A percentile compares a stretch with the other conserved stretches of the same genome.
These are phyloP conservation scores for Lomentospora prolificans DNA, from an alignment of 2,329 filamentous ascomycete genomes.

Conservation along the genomic window DNA sequence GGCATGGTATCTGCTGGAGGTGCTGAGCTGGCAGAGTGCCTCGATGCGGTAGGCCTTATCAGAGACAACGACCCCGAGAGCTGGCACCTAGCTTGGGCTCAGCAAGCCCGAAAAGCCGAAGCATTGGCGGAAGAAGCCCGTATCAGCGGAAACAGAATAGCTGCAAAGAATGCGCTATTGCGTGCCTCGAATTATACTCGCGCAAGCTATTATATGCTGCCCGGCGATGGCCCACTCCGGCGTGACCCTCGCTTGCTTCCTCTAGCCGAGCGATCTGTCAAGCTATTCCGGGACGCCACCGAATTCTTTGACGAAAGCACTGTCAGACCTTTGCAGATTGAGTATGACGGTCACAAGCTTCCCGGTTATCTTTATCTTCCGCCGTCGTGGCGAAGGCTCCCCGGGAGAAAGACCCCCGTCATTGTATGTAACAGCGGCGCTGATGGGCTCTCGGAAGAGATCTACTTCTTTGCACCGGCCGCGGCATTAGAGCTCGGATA, in stretches of 20 bases:
- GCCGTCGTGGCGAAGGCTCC: constrained; percentile 10
- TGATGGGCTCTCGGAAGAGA: constrained; percentile 29
- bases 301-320: constrained; percentile 14
- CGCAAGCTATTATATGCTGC: constrained; percentile 9
- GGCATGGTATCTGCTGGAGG: constrained; percentile 8
- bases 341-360: constrained; percentile 24
- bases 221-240: constrained; percentile 2
- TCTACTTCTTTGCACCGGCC: constrained; percentile 23
- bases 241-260: constrained; percentile 19
- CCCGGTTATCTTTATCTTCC: constrained; percentile 29
- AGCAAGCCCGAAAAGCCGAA: constrained; percentile 7
- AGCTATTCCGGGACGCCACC: constrained; percentile 18
- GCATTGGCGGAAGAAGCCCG: constrained; percentile 8
- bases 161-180: constrained; percentile 6
- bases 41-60: constrained; percentile 10
- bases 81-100: constrained; percentile 8
- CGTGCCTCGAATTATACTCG: constrained; percentile 10
- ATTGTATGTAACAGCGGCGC: constrained; percentile 24
- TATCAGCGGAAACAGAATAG: not conserved
- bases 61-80: constrained; percentile 8
- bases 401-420: constrained; percentile 21
- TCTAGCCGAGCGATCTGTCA: constrained; percentile 15
- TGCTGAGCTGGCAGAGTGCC: constrained; percentile 8
- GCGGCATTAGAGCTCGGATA: constrained; percentile 25
- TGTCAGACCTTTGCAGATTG: constrained; percentile 24